Percentiles rank a stretch among this genome's conserved stretches.
phyloP scores from a whole-genome alignment of 345 rosid genomes.

The Rhizophora apiculata region DNA sequence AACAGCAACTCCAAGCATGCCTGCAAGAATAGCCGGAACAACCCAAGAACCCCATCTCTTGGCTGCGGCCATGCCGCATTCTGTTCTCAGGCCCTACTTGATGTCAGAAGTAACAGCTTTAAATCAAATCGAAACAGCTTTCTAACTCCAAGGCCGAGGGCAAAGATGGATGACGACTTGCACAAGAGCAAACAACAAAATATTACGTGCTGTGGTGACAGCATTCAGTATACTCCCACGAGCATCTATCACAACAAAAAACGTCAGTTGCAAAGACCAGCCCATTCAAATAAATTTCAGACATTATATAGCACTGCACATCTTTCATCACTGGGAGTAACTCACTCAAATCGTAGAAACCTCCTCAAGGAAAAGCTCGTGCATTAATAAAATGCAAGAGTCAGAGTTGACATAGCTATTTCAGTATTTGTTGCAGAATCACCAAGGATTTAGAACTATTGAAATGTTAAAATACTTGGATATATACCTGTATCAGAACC shows the following conservation, averaged over 20 bases:
- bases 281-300: not conserved
- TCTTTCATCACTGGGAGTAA: not conserved
- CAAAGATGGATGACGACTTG: conserved; percentile 62
- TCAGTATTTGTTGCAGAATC: too few relatives aligned
- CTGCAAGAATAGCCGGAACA: conserved; percentile 68
- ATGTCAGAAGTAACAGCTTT: conserved; percentile 61
- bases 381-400: too few relatives aligned
- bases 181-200: conserved; percentile 61
- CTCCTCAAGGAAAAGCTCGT: too few relatives aligned
- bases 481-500: conserved; percentile 71
- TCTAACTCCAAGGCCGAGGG: conserved; percentile 46
- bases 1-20: conserved; percentile 63
- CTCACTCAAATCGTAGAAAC: not conserved
- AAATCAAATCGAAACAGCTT: conserved; percentile 47
- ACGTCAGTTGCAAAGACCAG: conserved; percentile 33
- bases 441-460: too few relatives aligned
- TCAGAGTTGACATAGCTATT: too few relatives aligned
- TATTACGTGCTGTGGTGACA: conserved; percentile 63
- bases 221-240: conserved; percentile 75
- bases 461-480: not conserved
- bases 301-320: not conserved
- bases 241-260: conserved; percentile 74
- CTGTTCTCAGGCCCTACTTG: conserved; percentile 84
- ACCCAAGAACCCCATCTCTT: conserved; percentile 70
- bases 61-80: conserved; percentile 77